Base-by-base conservation (phyloP, 2,329 filamentous ascomycete genomes). In the Aspergillus brunneoviolaceus region DNA sequence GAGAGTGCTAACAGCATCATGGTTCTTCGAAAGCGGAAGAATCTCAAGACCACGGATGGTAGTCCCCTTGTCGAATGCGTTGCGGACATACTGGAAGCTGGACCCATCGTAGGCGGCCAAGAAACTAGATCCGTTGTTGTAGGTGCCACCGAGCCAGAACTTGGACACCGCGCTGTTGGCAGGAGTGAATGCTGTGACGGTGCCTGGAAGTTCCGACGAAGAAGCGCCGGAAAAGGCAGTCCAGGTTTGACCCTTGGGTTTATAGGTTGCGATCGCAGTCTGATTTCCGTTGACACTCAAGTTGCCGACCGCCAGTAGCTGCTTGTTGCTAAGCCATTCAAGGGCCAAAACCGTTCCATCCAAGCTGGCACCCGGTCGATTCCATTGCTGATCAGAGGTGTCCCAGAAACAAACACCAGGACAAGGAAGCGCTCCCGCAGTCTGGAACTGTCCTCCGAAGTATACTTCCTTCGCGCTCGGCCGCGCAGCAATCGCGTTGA, bases 381-480 rank as follows among this genome's bases (percentile, higher is more conserved):
- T 89, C 94, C 94, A 99, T 69, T 93, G 89, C 14, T 83, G 84
- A 4, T 83, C 82, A 7, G 85, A 79, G 2, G 87, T 86, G 71
- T 89, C 87, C 77, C 90, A 96, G 60, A 89, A 81, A 76, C 95
- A 99, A 25, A 99, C 85, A 51, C 86, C 88, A 3, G 89, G 87
- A 72, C 95, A 99, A 48, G 86, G 87, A 31, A 98, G 83, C 4
- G 89, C 88, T 29, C 95, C 95, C 19, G 92, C 95, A 33, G 85
- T 86, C n/a, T 86, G 81, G 71, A 98, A 99, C 10, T 85, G 86
- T 33, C 95, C 95, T 42, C 89, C 94, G 33, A 99, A 89, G 70
- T 90, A 99, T 12, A 99, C 82, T 54, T 95, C 87, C 1, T 83
- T 81, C 19, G 87, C 87, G 57, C 84, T 84, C 0, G 91, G 90